phyloP scores from a whole-genome alignment of 2,329 filamentous ascomycete species.

The Diatrype stigma region DNA sequence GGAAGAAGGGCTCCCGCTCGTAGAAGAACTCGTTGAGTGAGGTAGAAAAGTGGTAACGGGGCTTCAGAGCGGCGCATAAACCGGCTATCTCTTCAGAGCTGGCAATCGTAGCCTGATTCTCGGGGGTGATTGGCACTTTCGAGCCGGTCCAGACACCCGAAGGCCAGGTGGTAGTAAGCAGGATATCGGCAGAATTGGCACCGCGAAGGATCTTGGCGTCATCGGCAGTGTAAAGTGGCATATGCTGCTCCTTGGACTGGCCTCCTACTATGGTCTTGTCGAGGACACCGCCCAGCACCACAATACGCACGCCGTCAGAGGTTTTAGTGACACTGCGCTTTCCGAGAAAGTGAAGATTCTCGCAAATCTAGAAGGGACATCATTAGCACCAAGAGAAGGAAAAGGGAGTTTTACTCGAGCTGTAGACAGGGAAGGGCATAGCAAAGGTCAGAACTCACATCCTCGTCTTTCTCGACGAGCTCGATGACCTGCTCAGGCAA shows the following conservation, averaged over 20 bases:
- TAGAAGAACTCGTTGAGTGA: conserved; percentile 67
- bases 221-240: conserved; percentile 71
- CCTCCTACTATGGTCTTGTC: conserved; percentile 58
- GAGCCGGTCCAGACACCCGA: conserved; percentile 66
- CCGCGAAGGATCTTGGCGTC: conserved; percentile 75
- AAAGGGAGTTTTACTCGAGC: not conserved
- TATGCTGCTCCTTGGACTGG: conserved; percentile 65
- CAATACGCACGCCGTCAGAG: conserved; percentile 81
- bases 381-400: not conserved
- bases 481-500: conserved; percentile 68
- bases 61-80: conserved; percentile 73
- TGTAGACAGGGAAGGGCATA: not conserved
- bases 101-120: conserved; percentile 45
- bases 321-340: conserved; percentile 87
- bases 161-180: conserved; percentile 87
- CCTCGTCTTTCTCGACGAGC: conserved; percentile 68
- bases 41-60: conserved; percentile 83
- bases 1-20: conserved; percentile 90
- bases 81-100: conserved; percentile 70
- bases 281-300: conserved; percentile 74
- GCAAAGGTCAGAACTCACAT: conserved; percentile 30
- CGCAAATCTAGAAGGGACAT: conserved; percentile 55
- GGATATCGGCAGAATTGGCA: conserved; percentile 76
- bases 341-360: conserved; percentile 87
- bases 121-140: conserved; percentile 53